Percentiles rank a stretch among this genome's conserved stretches.
Evolutionary conservation across 2,329 filamentous ascomycete species (phyloP).

Genomic region (Trichoderma koningiopsis): DNA sequence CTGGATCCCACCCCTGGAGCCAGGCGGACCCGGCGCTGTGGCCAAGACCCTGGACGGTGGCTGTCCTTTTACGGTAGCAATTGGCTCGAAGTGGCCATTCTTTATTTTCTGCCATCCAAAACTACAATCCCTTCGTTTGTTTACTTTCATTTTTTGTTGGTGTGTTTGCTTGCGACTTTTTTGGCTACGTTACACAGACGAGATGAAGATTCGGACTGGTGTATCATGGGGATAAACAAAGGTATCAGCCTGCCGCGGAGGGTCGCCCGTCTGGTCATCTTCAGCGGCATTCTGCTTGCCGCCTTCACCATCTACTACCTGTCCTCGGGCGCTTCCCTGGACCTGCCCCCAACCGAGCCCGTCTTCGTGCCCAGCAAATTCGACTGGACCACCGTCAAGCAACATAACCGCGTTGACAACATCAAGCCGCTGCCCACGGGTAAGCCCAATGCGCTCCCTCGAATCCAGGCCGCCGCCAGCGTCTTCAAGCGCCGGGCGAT

Average conservation of each 20-base stretch:
- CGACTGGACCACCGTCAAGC: slow-evolving; percentile 37
- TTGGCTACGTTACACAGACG: not conserved
- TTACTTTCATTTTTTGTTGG: not conserved
- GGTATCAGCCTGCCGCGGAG: slow-evolving; percentile 33
- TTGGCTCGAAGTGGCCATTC: not conserved
- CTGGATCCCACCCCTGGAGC: not conserved
- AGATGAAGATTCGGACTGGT: slow-evolving; percentile 18
- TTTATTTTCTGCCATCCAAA: not conserved
- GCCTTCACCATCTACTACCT: slow-evolving; percentile 31
- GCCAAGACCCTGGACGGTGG: not conserved
- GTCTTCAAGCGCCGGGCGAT: slow-evolving; percentile 30
- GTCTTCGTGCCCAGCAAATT: slow-evolving; percentile 34
- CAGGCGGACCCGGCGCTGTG: not conserved
- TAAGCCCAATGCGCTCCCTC: slow-evolving; percentile 33
- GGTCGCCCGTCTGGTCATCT: slow-evolving; percentile 31
- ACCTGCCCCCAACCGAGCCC: slow-evolving; percentile 15
- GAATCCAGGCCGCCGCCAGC: slow-evolving; percentile 36
- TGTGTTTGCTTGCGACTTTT: not conserved
- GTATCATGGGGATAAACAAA: slow-evolving; percentile 18
- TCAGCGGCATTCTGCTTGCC: slow-evolving; percentile 30
- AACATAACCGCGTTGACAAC: slow-evolving; percentile 36
- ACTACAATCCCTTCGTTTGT: not conserved
- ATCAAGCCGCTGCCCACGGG: slow-evolving; percentile 39
- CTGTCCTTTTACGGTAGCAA: not conserved
- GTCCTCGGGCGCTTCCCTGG: not conserved